Base-by-base conservation (phyloP, 192 early-diverging fungal genomes). In the Entrophospora sp. region DNA sequence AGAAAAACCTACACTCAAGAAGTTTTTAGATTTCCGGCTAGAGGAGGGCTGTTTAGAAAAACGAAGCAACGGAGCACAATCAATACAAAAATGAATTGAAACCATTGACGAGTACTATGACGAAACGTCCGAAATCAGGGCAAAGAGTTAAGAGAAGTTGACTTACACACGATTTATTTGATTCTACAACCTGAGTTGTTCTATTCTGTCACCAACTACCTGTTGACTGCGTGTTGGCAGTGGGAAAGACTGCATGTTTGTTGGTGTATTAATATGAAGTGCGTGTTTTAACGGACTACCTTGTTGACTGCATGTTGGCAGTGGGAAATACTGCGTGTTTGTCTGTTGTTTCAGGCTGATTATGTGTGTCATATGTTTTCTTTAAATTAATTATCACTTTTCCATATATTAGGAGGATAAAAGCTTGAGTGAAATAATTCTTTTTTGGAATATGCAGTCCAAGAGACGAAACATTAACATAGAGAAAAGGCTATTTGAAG, bases 1-100 rank as follows among this genome's bases (percentile, higher is more conserved):
- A n/a, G 40, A 32, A 6, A 52, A 64, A 24, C 62, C 62, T 24
- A 57, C 62, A 13, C 45, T 64, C 24, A 53, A 38, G 52, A 55
- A 59, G 18, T 66, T 66, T 34, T 55, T 66, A 24, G 64, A 36
- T 32, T 66, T 59, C 18, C 34, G 49, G 20, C 36, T 66, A 55
- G 28, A 25, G 1, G 60, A 27, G 22, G 51, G 51, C 28, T 8
- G 57, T 51, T 66, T 66, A 35, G 27, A 56, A 44, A 22, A 22
- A 36, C n/a, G 34, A 66, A 24, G 49, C 31, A 28, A 64, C 1
- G 10, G 44, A 64, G 14, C 44, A 66, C 52, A 36, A 37, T 43
- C 46, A 37, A 16, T 66, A 56, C 18, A 35, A 27, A 14, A 22
- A 12, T 30, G 64, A 66, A 48, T 24, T 66, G 24, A 66, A 20